Evolutionary conservation across 78 protist genomes (phyloP).

Genomic region (Anaeramoeba flamelloides): DNA sequence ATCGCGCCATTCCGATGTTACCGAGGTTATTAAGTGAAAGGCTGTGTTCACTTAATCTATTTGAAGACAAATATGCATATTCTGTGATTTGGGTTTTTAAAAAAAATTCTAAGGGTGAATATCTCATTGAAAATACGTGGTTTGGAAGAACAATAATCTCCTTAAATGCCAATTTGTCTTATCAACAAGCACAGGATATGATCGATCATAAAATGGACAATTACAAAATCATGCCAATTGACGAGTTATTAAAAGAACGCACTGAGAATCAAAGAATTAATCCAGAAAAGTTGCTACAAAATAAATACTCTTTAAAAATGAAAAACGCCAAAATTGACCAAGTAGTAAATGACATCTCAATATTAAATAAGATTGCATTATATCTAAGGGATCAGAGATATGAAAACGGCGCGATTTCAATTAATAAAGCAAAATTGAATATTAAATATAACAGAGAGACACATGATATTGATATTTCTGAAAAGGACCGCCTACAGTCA

Average conservation of each 20-base stretch:
- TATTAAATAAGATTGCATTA: background rate
- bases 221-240: too few species aligned
- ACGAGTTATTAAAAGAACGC: too few species aligned
- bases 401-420: too few species aligned
- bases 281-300: background rate
- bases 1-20: conserved; percentile 69
- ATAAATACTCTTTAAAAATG: background rate
- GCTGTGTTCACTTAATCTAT: conserved; percentile 41
- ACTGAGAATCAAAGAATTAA: too few species aligned
- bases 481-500: too few species aligned
- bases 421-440: too few species aligned
- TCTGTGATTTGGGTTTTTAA: background rate
- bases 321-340: background rate
- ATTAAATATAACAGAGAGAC: too few species aligned
- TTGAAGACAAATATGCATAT: background rate
- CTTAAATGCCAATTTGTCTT: background rate
- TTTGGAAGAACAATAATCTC: conserved; percentile 7
- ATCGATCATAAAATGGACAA: background rate
- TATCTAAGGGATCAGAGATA: too few species aligned
- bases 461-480: too few species aligned
- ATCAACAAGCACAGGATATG: conserved; percentile 9
- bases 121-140: background rate
- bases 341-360: background rate
- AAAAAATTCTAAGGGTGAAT: background rate
- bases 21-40: conserved; percentile 53